Conservation (phyloP, 225 moss, liverwort and hornwort species). For the Thuidium tamariscinum region DNA sequence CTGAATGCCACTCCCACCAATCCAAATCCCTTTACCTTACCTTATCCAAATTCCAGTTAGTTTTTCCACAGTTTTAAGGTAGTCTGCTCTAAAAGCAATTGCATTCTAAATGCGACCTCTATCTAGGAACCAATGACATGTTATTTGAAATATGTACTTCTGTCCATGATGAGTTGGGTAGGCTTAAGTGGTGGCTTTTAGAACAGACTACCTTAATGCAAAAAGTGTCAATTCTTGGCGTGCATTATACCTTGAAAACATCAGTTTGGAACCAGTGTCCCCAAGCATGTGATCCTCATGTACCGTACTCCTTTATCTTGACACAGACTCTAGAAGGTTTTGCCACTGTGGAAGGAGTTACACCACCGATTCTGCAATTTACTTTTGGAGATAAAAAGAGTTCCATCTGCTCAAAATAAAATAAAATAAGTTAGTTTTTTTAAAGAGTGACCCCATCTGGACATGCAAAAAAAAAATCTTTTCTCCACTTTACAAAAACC, state of each 20-base stretch:
- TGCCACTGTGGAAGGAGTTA: neutral
- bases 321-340: neutral
- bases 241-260: neutral
- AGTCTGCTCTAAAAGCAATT: too few species aligned
- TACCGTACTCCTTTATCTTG: neutral
- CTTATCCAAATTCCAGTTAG: too few species aligned
- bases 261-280: neutral
- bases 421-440: too few species aligned
- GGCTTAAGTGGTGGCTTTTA: too few species aligned
- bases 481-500: neutral
- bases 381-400: neutral
- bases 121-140: too few species aligned
- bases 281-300: neutral
- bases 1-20: neutral
- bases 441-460: neutral
- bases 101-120: too few species aligned
- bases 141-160: too few species aligned
- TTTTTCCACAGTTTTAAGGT: too few species aligned
- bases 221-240: neutral
- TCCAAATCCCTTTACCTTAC: neutral
- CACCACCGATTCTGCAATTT: neutral
- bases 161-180: too few species aligned
- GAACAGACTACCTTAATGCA: too few species aligned
- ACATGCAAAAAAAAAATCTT: neutral
- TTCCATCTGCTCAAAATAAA: too few species aligned